Base-by-base conservation (phyloP, 805 yeast genomes). In the Saccharomycopsis olivae region DNA sequence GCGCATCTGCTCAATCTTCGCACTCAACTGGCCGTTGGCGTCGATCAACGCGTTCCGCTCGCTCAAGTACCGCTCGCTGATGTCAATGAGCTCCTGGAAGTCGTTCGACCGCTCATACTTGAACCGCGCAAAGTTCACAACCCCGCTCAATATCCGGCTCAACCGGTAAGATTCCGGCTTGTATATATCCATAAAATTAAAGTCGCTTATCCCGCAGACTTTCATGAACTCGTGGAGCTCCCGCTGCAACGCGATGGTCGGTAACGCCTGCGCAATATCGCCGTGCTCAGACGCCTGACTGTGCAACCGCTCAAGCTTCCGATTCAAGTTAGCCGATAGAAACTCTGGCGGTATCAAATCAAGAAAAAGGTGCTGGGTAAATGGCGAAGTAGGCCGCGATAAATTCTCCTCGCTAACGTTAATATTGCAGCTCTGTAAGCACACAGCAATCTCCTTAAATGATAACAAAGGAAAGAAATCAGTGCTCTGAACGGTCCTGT, bases 91-190 rank as follows among this genome's bases (percentile, higher is more conserved):
- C 19, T 70, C 71, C 46, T 78, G 85, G 52, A 82, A 77, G 49
- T 80, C 87, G 18, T 65, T 68, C 55, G 78, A 70, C 44, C 82
- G 76, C 48, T 78, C 85, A 50, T 84, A 94, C 49, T 94, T 68
- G 52, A 82, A 86, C 41, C 89, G 62, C 1, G 94, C 94, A 64
- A 74, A 87, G 55, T 87, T 87, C 17, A 86, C 81, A 36, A 86
- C 75, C 1, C 92, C 92, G 54, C 94, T 84, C 20, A 86, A 57
- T 16, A 85, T 65, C 35, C 89, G 62, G 46, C 75, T 62, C 1
- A 74, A 65, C 43, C 94, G 64, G 29, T 56, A 58, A 0, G 82
- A 64, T n/a, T 86, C 95, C 1, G 96, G 96, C 48, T 75, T 75
- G 43, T 73, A 65, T 23, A 87, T 62, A 59, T 87, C 96, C 60